Evolutionary conservation across 2,329 filamentous ascomycete genomes (phyloP).

Genomic region (Cercospora sp.): DNA sequence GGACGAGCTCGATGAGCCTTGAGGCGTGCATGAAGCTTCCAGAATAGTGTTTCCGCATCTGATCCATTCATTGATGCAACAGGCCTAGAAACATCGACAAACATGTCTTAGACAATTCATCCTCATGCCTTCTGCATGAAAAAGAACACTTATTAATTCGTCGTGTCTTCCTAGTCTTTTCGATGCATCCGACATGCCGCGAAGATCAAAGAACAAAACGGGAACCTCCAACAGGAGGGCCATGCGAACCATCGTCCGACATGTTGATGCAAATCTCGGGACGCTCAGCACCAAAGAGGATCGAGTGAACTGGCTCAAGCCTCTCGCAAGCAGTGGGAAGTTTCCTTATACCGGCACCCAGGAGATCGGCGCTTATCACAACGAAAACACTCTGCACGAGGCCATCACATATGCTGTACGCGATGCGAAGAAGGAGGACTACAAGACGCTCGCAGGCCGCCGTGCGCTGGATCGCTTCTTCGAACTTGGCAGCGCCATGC

Average conservation of each 20-base stretch:
- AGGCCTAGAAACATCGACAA: background rate
- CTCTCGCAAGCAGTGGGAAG: background rate
- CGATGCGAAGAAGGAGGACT: background rate
- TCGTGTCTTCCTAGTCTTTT: background rate
- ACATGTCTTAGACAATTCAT: slow-evolving; percentile 6
- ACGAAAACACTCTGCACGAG: background rate
- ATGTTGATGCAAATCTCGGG: background rate
- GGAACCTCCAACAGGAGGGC: background rate
- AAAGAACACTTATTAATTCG: background rate
- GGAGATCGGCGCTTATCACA: background rate
- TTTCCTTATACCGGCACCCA: slow-evolving; percentile 1
- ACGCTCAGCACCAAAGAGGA: background rate
- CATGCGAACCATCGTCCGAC: slow-evolving; percentile 1
- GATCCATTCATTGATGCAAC: slow-evolving; percentile 2
- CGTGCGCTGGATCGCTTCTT: background rate
- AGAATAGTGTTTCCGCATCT: background rate
- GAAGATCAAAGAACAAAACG: background rate
- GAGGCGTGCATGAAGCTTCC: background rate
- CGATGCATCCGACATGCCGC: background rate
- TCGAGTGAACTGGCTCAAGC: background rate
- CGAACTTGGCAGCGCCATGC: background rate
- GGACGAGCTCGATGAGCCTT: no score
- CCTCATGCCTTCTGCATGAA: background rate
- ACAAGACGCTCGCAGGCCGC: background rate
- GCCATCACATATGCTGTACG: slow-evolving; percentile 8